Base-by-base conservation (phyloP, 2,329 filamentous ascomycete species). In the Sporothrix euskadiensis region DNA sequence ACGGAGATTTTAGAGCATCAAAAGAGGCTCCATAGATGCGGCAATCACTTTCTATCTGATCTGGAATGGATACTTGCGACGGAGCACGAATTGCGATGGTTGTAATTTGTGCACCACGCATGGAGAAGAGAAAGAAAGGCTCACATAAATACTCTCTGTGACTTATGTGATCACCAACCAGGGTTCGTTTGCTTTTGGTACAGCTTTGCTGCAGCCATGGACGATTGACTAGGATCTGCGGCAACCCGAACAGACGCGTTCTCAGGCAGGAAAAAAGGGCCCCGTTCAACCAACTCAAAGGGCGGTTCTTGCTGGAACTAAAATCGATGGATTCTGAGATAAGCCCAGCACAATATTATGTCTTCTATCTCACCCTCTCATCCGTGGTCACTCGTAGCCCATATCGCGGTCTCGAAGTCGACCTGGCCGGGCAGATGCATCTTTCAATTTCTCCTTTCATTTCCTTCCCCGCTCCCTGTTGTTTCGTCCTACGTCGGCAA, bases 401-500 rank as follows among this genome's bases (percentile, higher is more conserved):
- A 57, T 9, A 39, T 10, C 19, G 19, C 35, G 32, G 19, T 41
- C 12, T 63, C 6, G 32, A n/a, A 16, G 19, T 63, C 57, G 57
- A 30, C 56, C 19, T 30, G n/a, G 35, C 61, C 39, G 39, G 47
- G 12, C 41, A 52, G 3, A 22, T 1, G 30, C 56, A 47, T 47
- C 44, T 47, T 47, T 47, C 35, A 4, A 35, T 35, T 35, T 35
- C 35, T 35, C 35, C 7, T 35, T 35, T 35, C 3, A n/a, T n/a
- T n/a, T n/a, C 7, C 9, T 39, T 41, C 30, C 41, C 14, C 12
- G 12, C 26, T 22, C 39, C 69, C 56, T 44, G 26, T 1, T 8
- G 69, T 61, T 61, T 71, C 54, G 69, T 69, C 32, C 39, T 49
- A 39, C 49, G n/a, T 56, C 66, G 66, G 66, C 66, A 69, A 56